phyloP scores from a whole-genome alignment of 768 basidiomycete genomes.

The Tylopilus plumbeoviolaceoides region DNA sequence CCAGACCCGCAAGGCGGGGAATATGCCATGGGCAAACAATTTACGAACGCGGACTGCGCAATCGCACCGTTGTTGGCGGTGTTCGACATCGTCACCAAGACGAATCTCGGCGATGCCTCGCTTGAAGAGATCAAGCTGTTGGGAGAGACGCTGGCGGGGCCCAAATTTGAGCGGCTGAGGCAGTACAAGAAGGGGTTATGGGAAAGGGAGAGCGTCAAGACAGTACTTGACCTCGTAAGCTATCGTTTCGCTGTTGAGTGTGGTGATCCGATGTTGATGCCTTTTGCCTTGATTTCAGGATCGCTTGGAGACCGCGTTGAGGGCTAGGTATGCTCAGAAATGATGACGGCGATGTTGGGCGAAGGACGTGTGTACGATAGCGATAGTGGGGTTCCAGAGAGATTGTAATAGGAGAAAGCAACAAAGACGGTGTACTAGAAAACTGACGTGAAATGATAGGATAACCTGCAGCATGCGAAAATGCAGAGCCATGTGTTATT shows the following conservation, averaged over 20 bases:
- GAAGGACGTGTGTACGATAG: background rate
- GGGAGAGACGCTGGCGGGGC: conserved; percentile 35
- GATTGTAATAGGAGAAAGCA: background rate
- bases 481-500: too few relatives aligned
- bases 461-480: too few relatives aligned
- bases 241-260: too few relatives aligned
- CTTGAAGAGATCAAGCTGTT: conserved; percentile 42
- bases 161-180: conserved; percentile 45
- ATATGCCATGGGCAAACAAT: conserved; percentile 37
- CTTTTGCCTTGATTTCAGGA: conserved; percentile 1
- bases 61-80: conserved; percentile 53
- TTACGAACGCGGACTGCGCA: conserved; percentile 58
- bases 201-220: conserved; percentile 32
- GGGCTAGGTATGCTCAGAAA: background rate
- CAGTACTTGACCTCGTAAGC: conserved; percentile 7
- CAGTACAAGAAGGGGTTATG: conserved; percentile 46
- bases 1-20: conserved; percentile 38
- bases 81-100: conserved; percentile 37
- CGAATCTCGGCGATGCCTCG: conserved; percentile 40
- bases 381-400: background rate
- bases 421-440: too few relatives aligned
- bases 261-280: background rate
- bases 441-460: too few relatives aligned
- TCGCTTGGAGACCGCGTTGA: background rate
- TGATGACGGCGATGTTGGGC: background rate